A percentile compares a stretch with the other conserved stretches of the same genome.
phyloP scores from a whole-genome alignment of 2,329 filamentous ascomycete species.

The Coniochaeta sp. region DNA sequence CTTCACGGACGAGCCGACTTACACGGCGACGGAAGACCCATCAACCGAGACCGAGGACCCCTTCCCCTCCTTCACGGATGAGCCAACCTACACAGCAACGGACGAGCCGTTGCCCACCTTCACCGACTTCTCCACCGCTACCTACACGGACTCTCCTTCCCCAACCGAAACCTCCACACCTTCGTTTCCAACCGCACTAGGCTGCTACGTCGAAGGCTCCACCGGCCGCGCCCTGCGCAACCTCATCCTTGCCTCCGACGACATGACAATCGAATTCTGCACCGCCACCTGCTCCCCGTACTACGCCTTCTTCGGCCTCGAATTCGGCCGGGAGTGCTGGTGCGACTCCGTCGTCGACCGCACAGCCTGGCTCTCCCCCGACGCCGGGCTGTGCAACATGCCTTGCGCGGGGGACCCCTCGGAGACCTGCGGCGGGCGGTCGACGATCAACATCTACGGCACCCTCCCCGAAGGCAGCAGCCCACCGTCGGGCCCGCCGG shows the following conservation, averaged over 20 bases:
- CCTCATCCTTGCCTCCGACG: not conserved
- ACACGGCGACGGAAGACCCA: not conserved
- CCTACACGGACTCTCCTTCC: not conserved
- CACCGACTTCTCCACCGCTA: not conserved
- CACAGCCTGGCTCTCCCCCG: not conserved
- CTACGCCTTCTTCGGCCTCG: not conserved
- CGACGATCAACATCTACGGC: conserved; percentile 3
- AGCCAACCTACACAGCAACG: not conserved
- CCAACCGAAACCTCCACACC: not conserved
- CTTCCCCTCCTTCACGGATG: not conserved
- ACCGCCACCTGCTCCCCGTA: not conserved
- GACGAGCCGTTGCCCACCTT: not conserved
- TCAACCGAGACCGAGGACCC: not conserved
- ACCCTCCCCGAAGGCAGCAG: not conserved
- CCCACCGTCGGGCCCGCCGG: not conserved
- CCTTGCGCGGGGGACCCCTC: not conserved
- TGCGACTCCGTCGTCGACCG: not conserved
- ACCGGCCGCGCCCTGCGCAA: not conserved
- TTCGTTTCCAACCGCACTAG: not conserved
- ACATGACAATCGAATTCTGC: not conserved
- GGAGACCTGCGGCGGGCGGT: not conserved
- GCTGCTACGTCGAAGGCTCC: conserved; percentile 1
- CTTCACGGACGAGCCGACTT: not conserved
- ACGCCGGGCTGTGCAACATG: not conserved
- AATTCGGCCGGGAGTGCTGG: not conserved